A percentile compares a stretch with the other conserved stretches of the same genome.
Evolutionary conservation across 2,329 filamentous ascomycete genomes (phyloP).

Genomic region (Metarhizium album): DNA sequence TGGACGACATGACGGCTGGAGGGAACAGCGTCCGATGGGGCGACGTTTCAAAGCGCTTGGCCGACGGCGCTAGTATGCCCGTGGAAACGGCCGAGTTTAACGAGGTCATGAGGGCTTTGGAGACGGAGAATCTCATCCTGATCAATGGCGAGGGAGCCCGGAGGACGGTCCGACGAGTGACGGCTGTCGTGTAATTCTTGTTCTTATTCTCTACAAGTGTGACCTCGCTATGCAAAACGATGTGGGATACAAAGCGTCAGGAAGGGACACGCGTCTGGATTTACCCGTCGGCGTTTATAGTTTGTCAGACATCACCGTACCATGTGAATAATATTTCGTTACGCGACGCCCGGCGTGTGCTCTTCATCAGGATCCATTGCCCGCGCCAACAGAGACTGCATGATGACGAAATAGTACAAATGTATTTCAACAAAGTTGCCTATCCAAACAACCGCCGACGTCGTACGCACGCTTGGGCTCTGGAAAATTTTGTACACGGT

Average conservation of each 20-base stretch:
- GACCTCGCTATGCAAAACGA: background rate
- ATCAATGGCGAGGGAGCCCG: conserved; percentile 76
- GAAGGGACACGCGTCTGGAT: background rate
- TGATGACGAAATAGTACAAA: background rate
- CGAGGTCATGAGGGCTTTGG: conserved; percentile 67
- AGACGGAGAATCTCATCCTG: conserved; percentile 75
- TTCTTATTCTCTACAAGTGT: no score
- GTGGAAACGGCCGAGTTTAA: conserved; percentile 74
- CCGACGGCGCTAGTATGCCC: conserved; percentile 58
- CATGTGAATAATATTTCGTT: background rate
- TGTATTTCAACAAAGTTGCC: background rate
- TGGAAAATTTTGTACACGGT: background rate
- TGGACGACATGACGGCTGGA: conserved; percentile 70
- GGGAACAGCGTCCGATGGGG: conserved; percentile 61
- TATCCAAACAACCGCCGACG: background rate
- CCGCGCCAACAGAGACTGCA: background rate
- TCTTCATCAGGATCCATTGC: background rate
- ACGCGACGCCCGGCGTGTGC: background rate
- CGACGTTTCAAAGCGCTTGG: conserved; percentile 65
- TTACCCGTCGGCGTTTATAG: conserved; percentile 2
- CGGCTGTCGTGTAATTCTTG: conserved; percentile 27
- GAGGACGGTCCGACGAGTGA: conserved; percentile 70
- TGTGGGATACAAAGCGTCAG: background rate
- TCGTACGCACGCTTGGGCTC: background rate
- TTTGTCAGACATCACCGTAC: background rate